Percentiles rank a stretch among this genome's conserved stretches.
phyloP scores from a whole-genome alignment of 2,329 filamentous ascomycete species.

The Aspergillus latus region DNA sequence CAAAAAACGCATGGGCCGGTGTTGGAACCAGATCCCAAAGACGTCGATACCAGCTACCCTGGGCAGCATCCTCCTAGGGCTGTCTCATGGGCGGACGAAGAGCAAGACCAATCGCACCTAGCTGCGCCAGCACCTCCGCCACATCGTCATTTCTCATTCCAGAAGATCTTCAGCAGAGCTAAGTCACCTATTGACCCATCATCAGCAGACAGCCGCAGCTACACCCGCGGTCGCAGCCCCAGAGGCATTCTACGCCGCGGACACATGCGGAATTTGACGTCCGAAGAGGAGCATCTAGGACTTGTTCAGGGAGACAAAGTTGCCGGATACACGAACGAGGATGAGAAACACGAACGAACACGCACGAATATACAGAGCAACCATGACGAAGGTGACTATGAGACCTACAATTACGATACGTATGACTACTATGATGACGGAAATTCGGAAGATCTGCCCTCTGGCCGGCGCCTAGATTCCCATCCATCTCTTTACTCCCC shows the following conservation, averaged over 20 bases:
- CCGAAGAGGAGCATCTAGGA: constrained; percentile 79
- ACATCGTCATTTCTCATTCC: constrained; percentile 86
- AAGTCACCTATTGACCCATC: constrained; percentile 23
- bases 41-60: constrained; percentile 43
- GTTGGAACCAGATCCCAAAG: constrained; percentile 54
- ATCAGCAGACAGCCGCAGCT: constrained; percentile 17
- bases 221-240: constrained; percentile 25
- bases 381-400: neutral
- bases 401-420: neutral
- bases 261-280: constrained; percentile 53
- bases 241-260: constrained; percentile 44
- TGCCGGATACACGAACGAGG: constrained; percentile 27
- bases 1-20: constrained; percentile 57
- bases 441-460: neutral
- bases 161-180: constrained; percentile 70
- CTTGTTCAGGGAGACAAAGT: constrained; percentile 72
- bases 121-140: constrained; percentile 34
- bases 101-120: constrained; percentile 22
- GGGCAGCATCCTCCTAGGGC: constrained; percentile 42
- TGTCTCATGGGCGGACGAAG: constrained; percentile 37
- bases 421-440: neutral
- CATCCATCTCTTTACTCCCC: constrained; percentile 16
- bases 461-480: constrained; percentile 16
- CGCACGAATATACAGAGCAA: neutral
- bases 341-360: constrained; percentile 29